Base-by-base conservation (phyloP, 2,329 filamentous ascomycete species). In the Tolypocladium album region DNA sequence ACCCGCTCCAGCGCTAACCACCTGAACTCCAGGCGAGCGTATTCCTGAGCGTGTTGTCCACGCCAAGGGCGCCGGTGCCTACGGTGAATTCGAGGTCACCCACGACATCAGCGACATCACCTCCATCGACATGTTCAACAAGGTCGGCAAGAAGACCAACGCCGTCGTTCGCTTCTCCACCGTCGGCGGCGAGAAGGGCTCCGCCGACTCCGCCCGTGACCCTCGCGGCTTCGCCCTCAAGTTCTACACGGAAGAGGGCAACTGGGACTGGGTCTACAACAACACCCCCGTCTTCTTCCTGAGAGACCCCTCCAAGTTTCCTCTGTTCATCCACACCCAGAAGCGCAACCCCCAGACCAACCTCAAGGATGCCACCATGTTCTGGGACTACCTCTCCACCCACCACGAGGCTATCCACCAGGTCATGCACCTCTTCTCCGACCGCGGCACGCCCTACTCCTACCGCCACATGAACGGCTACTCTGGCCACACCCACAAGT, bases 281-380 rank as follows among this genome's bases (percentile, higher is more conserved):
- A 90, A 91, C 74, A 90, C 87, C 0, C 88, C 88, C 1, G 79
- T 90, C 34, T 92, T 92, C 79, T 91, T 92, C 78, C 68, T 91
- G 31, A 81, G 88, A 52, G 88, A 91, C 66, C 87, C 88, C 2
- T 80, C 82, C 67, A 90, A 90, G 71, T 91, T 90, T 75, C 88
- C 88, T 42, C 76, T 86, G 68, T 87, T 90, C 73, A 90, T 90
- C 63, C 88, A 89, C 76, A 88, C 87, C 4, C 88, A 92, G 74
- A 91, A 91, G 79, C 82, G 87, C 56, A 81, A 91, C 72, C 88
- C 88, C 1, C 80, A 85, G 64, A 90, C 86, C 42, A 87, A 90
- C 71, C 74, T 90, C 58, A 86, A 83, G 56, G 84, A 89, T 71
- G 84, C 86, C 20, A 88, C 84, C 58, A 84, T 84, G 76, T 88